A percentile compares a stretch with the other conserved stretches of the same genome.
phyloP scores from a whole-genome alignment of 1,284 basidiomycete genomes.

The Trametes sp. region DNA sequence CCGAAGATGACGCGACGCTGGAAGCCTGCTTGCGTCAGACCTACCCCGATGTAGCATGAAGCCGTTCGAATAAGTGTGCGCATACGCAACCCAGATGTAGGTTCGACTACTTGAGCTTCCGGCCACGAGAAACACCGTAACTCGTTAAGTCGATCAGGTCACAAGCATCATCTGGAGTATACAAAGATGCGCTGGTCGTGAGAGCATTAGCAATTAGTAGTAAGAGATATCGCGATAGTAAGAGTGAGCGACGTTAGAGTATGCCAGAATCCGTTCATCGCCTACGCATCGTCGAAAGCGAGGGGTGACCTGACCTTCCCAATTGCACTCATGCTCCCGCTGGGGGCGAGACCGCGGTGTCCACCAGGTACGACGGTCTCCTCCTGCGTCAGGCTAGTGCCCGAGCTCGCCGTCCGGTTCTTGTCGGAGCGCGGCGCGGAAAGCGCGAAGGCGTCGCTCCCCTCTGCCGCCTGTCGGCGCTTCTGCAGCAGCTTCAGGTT shows the following conservation, averaged over 20 bases:
- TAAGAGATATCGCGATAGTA: no score
- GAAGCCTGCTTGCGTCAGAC: no score
- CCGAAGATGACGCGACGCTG: no score
- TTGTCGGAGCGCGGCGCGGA: background rate
- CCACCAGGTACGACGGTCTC: background rate
- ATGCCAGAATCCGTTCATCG: background rate
- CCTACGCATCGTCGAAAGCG: background rate
- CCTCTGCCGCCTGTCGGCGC: background rate
- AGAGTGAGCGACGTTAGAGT: no score
- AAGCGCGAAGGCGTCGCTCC: background rate
- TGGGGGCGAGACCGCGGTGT: background rate
- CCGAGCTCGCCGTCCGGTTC: background rate
- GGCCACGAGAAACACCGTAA: no score
- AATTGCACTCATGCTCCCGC: background rate
- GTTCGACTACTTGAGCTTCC: no score
- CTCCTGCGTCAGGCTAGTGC: background rate
- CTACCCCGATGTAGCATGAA: no score
- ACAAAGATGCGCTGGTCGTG: no score
- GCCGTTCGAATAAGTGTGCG: no score
- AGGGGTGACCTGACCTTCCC: background rate
- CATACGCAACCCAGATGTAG: no score
- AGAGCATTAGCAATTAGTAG: background rate
- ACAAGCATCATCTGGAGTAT: no score
- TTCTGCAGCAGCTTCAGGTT: conserved; percentile 35
- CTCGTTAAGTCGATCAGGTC: no score